A percentile compares a stretch with the other conserved stretches of the same genome.
Evolutionary conservation across 768 basidiomycete species (phyloP).

Genomic region (Tricholoma saponaceum): DNA sequence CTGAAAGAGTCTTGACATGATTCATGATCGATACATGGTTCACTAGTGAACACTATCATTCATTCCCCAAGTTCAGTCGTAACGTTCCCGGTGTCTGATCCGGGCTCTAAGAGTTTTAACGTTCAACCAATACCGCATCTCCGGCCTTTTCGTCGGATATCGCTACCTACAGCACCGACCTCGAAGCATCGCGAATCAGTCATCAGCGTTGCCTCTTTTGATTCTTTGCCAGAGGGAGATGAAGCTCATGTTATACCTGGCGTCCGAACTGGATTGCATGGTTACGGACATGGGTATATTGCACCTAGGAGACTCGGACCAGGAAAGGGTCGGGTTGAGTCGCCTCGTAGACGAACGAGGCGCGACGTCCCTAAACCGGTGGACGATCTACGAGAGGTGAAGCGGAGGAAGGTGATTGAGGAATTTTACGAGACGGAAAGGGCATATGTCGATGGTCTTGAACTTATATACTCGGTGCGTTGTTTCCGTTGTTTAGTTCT

Average conservation of each 20-base stretch:
- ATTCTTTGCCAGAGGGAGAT: constrained; percentile 60
- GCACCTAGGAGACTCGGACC: constrained; percentile 18
- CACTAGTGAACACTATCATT: constrained; percentile 4
- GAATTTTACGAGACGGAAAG: constrained; percentile 83
- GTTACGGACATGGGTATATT: neutral
- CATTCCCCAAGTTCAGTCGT: constrained; percentile 15
- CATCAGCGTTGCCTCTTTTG: constrained; percentile 68
- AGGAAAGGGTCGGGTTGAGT: constrained; percentile 31
- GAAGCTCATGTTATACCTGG: constrained; percentile 24
- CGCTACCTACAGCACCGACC: constrained; percentile 50
- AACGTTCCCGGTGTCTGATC: constrained; percentile 24
- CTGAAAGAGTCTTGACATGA: too few species aligned
- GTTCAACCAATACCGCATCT: constrained; percentile 27
- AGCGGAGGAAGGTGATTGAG: constrained; percentile 64
- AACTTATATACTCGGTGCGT: constrained; percentile 76
- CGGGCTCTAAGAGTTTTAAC: constrained; percentile 11
- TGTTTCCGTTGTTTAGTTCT: neutral
- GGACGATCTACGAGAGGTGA: constrained; percentile 48
- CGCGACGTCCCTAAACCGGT: constrained; percentile 35
- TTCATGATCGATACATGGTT: too few species aligned
- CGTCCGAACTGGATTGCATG: constrained; percentile 19
- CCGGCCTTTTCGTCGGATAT: constrained; percentile 55
- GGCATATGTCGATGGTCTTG: constrained; percentile 77
- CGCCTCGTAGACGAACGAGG: constrained; percentile 32
- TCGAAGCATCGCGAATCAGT: constrained; percentile 58